Evolutionary conservation across 306 rosid genomes (phyloP).

Genomic region (Abrus precatorius): DNA sequence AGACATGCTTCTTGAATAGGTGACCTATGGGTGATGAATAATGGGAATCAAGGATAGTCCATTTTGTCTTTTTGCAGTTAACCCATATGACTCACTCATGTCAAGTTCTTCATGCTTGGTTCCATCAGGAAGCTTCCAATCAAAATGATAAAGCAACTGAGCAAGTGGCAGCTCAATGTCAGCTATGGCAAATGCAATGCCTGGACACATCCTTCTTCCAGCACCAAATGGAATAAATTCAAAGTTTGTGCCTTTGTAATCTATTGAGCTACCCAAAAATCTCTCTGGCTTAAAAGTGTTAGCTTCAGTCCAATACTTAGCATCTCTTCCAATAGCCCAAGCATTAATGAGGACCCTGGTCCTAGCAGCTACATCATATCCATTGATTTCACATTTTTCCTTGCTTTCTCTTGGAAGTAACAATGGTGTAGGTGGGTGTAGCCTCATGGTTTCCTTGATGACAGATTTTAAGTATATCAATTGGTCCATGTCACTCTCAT

Average conservation of each 20-base stretch:
- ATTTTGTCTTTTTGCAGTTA: not conserved
- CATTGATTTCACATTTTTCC: slow-evolving; percentile 34
- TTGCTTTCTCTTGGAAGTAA: slow-evolving; percentile 44
- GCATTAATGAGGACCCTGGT: slow-evolving; percentile 12
- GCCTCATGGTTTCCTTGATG: slow-evolving; percentile 42
- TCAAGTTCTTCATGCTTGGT: slow-evolving; percentile 34
- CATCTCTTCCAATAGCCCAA: slow-evolving; percentile 36
- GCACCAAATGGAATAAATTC: slow-evolving; percentile 29
- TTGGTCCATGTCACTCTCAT: slow-evolving; percentile 23
- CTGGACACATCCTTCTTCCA: slow-evolving; percentile 37
- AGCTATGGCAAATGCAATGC: slow-evolving; percentile 32
- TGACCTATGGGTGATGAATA: not conserved
- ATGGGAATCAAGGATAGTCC: slow-evolving; percentile 37
- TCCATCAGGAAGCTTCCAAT: slow-evolving; percentile 42
- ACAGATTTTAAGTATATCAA: slow-evolving; percentile 26
- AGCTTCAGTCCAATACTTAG: slow-evolving; percentile 31
- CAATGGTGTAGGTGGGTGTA: slow-evolving; percentile 43
- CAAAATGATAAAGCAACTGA: slow-evolving; percentile 22
- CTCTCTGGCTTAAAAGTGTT: slow-evolving; percentile 42
- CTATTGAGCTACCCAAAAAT: slow-evolving; percentile 18
- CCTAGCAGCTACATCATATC: slow-evolving; percentile 25
- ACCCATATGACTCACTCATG: slow-evolving; percentile 8
- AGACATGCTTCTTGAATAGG: not conserved
- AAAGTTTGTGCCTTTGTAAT: slow-evolving; percentile 24
- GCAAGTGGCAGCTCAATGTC: slow-evolving; percentile 42